Percentiles rank a stretch among this genome's conserved stretches.
Evolutionary conservation across 1,284 basidiomycete genomes (phyloP).

Genomic region (Ceratobasidium sp.): DNA sequence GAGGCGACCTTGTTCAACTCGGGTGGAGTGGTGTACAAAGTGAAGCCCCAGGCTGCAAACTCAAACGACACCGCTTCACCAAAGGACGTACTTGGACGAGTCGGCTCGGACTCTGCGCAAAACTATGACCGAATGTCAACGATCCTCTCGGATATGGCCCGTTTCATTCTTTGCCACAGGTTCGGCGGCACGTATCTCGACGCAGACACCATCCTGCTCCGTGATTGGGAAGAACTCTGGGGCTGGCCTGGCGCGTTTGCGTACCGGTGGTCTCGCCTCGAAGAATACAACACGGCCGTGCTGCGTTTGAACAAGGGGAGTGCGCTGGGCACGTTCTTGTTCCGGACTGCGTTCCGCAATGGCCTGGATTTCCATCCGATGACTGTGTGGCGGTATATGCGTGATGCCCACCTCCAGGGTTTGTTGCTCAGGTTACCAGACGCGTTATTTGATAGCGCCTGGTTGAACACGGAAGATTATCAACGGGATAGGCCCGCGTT

Average conservation of each 20-base stretch:
- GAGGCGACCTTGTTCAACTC: constrained; percentile 67
- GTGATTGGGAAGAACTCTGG: constrained; percentile 94
- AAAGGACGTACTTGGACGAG: constrained; percentile 61
- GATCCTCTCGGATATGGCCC: constrained; percentile 85
- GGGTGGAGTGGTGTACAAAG: constrained; percentile 68
- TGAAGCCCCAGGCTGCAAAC: constrained; percentile 51
- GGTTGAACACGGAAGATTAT: constrained; percentile 84
- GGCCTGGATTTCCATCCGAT: constrained; percentile 88
- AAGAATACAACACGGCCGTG: constrained; percentile 88
- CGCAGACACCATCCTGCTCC: constrained; percentile 84
- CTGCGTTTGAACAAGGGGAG: constrained; percentile 84
- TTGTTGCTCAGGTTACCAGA: constrained; percentile 82
- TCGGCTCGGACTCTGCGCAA: constrained; percentile 65
- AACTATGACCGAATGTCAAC: constrained; percentile 73
- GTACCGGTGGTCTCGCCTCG: constrained; percentile 83
- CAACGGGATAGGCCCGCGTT: constrained; percentile 85
- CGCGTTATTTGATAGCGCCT: constrained; percentile 87
- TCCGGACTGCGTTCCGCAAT: constrained; percentile 86
- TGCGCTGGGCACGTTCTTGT: constrained; percentile 82
- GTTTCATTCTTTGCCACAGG: constrained; percentile 85
- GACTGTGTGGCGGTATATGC: constrained; percentile 81
- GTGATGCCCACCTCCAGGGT: constrained; percentile 78
- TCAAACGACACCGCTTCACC: constrained; percentile 49
- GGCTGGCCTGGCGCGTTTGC: constrained; percentile 89
- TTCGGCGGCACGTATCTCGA: constrained; percentile 90